phyloP scores from a whole-genome alignment of 129 eudicot species.

The Artemisia annua region DNA sequence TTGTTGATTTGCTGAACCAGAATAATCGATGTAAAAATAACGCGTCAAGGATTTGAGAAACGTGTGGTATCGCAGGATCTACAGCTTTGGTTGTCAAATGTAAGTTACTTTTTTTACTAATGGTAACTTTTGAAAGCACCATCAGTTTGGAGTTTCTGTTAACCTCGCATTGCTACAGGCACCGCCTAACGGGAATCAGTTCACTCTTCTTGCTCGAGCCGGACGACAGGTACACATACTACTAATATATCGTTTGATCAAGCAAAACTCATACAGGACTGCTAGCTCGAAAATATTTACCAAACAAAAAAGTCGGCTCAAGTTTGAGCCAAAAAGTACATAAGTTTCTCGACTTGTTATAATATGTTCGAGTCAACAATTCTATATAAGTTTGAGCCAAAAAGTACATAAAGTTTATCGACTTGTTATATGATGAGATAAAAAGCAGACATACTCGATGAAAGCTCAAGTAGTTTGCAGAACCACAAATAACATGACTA shows the following conservation, averaged over 20 bases:
- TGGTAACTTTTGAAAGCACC: neutral
- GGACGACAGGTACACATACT: slow-evolving; percentile 68
- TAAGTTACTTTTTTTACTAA: slow-evolving; percentile 34
- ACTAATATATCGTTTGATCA: neutral
- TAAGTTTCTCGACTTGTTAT: no score
- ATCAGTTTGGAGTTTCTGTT: no score
- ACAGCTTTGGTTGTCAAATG: slow-evolving; percentile 98
- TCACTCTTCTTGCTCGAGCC: slow-evolving; percentile 93
- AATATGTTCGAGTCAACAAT: no score
- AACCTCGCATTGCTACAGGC: slow-evolving; percentile 39
- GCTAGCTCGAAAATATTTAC: neutral
- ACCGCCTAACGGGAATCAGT: slow-evolving; percentile 66
- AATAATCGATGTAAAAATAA: slow-evolving; percentile 64
- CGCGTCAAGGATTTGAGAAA: slow-evolving; percentile 93
- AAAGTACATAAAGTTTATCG: no score
- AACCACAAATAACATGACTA: neutral
- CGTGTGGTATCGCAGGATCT: slow-evolving; percentile 96
- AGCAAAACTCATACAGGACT: neutral
- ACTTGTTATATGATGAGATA: no score
- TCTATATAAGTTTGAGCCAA: no score
- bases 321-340: no score
- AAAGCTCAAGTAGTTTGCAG: neutral
- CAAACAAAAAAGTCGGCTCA: no score
- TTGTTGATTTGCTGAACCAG: slow-evolving; percentile 33
- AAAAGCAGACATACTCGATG: no score